phyloP scores from a whole-genome alignment of 2,329 filamentous ascomycete genomes.

The Thermochaetoides dissita region DNA sequence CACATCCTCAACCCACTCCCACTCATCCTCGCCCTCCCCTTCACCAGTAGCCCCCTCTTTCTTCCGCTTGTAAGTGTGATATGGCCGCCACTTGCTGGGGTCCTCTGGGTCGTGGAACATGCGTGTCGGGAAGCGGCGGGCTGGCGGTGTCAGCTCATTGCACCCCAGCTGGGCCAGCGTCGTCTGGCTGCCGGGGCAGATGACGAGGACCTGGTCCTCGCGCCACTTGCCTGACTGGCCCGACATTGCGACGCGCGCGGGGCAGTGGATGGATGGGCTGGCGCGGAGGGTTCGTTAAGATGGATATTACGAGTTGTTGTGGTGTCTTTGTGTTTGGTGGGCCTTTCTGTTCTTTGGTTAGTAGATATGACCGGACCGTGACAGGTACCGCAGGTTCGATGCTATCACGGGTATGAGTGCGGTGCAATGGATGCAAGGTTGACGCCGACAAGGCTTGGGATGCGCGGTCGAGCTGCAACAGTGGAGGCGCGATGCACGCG shows the following conservation, averaged over 20 bases:
- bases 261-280: no score
- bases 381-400: no score
- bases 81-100: constrained; percentile 61
- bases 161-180: constrained; percentile 86
- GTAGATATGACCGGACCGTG: no score
- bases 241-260: constrained; percentile 29
- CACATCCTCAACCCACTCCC: constrained; percentile 74
- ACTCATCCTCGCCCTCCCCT: constrained; percentile 38
- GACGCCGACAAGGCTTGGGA: no score
- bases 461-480: no score
- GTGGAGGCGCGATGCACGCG: no score
- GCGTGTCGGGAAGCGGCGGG: constrained; percentile 72
- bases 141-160: constrained; percentile 81
- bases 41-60: constrained; percentile 27
- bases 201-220: constrained; percentile 53
- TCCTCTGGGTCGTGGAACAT: constrained; percentile 87
- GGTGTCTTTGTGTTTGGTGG: no score
- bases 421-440: no score
- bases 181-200: constrained; percentile 73
- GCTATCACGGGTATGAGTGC: no score
- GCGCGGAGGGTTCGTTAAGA: no score
- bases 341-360: no score
- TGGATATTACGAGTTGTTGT: no score
- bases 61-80: constrained; percentile 57
- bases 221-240: constrained; percentile 45